Evolutionary conservation across 805 yeast species (phyloP), one percentile per base, ranked within the genome.

Genomic region (Maudiozyma bulderi): DNA sequence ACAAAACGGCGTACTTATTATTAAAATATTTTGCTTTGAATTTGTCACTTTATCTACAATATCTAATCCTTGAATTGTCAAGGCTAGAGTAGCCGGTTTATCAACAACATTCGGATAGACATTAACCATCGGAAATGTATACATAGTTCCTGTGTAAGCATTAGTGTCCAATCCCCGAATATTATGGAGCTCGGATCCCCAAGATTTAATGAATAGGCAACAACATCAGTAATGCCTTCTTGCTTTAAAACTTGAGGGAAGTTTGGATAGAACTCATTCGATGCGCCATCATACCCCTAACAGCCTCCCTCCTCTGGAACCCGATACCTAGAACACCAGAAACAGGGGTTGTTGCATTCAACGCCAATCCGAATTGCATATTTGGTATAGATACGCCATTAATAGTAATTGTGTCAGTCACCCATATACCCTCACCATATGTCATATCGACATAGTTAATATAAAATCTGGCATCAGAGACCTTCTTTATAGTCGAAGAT

Each of bases 271-370:
- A 48, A 55, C 32, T 45, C 33, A 29, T 54, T 46, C 2, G 63
- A 54, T 5, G 62, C 60, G 37, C 52, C 50, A 2, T 53, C 54
- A 46, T 61, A 61, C 6, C 61, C 59, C 32, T 34, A 10, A 59
- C 60, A 2, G 78, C 71, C 62, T 87, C 95, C 47, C 82, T 73
- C 33, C 80, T 80, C 3, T 74, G 65, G 32, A 81, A 72, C 1
- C 90, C 88, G 50, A 84, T 76, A 14, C 88, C 86, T 41, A 83
- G 65, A 14, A 84, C 88, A 40, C 91, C 89, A 32, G 55, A 50
- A 6, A 61, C 52, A 15, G 78, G 65, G 4, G 86, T 77, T 49
- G 78, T 76, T 3, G 84, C 75, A 39, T 64, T 60, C 55, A 76
- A 75, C 10, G 81, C 89, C 29, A 86, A 73, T 9, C 90, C 95